Evolutionary conservation across 1,284 basidiomycete genomes (phyloP).

Genomic region (Leccinum angustisporum): DNA sequence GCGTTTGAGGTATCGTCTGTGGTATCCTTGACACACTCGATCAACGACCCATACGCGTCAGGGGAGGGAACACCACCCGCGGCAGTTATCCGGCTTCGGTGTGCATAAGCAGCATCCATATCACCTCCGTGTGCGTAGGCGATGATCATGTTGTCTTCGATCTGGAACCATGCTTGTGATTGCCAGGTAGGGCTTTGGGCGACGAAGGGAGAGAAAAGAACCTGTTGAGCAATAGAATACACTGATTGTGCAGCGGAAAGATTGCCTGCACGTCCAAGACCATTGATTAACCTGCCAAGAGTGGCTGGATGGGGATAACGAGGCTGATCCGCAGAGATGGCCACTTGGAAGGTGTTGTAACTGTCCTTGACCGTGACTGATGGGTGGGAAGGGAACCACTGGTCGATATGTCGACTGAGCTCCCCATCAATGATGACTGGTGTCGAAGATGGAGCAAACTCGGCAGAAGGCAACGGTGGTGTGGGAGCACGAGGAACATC

Average conservation of each 20-base stretch:
- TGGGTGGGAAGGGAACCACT: conserved; percentile 37
- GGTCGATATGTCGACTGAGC: conserved; percentile 42
- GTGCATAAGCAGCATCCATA: conserved; percentile 76
- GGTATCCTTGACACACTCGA: conserved; percentile 85
- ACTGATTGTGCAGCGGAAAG: conserved; percentile 62
- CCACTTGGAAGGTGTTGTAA: conserved; percentile 41
- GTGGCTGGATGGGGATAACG: conserved; percentile 53
- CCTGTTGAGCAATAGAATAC: conserved; percentile 71
- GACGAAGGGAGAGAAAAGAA: conserved; percentile 43
- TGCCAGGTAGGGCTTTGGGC: conserved; percentile 49
- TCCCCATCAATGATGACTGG: conserved; percentile 26
- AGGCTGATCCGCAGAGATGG: conserved; percentile 32
- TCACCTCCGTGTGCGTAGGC: conserved; percentile 81
- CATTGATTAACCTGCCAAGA: conserved; percentile 65
- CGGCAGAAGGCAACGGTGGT: conserved; percentile 11
- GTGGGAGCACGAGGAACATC: conserved; percentile 11
- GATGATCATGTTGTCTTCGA: conserved; percentile 90
- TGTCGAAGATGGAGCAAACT: conserved; percentile 15
- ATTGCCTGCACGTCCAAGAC: conserved; percentile 63
- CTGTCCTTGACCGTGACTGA: conserved; percentile 32
- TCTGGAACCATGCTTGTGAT: conserved; percentile 66
- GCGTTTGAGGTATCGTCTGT: conserved; percentile 92
- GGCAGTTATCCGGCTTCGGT: conserved; percentile 77
- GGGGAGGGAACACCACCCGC: conserved; percentile 79
- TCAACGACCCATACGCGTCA: conserved; percentile 89